Conservation (phyloP, 345 rosid species). For the Hibiscus tridactylites region DNA sequence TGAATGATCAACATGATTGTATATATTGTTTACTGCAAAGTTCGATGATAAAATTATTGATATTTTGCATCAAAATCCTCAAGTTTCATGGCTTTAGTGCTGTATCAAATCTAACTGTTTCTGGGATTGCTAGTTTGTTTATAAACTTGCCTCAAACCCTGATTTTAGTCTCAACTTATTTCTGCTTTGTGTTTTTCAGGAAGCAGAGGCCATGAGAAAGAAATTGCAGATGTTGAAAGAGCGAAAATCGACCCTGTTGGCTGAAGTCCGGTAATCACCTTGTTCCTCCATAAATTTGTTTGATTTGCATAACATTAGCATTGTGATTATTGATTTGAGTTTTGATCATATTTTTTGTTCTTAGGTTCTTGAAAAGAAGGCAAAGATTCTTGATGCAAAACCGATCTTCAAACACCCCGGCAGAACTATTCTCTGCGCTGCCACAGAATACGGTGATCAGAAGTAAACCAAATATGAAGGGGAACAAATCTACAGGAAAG, state of each 20-base stretch:
- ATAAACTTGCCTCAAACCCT: not conserved
- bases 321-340: not conserved
- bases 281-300: not conserved
- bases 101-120: not conserved
- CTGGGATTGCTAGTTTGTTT: not conserved
- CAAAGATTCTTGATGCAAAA: conserved; percentile 44
- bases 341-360: conserved; percentile 3
- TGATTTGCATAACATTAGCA: not conserved
- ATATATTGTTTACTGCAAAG: not conserved
- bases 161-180: not conserved
- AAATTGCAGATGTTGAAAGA: conserved; percentile 54
- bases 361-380: conserved; percentile 65
- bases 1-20: not conserved
- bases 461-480: conserved; percentile 20
- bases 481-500: conserved; percentile 17
- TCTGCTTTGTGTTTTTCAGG: conserved; percentile 36
- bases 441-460: conserved; percentile 14
- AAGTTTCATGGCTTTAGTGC: not conserved
- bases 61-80: not conserved
- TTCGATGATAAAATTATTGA: not conserved
- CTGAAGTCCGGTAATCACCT: conserved; percentile 67
- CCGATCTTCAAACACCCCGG: conserved; percentile 25
- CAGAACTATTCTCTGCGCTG: conserved; percentile 4
- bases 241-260: conserved; percentile 32
- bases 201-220: conserved; percentile 42